A percentile compares a stretch with the other conserved stretches of the same genome.
Conservation (phyloP, 1,139 yeast genomes). For the Wickerhamiella pararugosa region DNA sequence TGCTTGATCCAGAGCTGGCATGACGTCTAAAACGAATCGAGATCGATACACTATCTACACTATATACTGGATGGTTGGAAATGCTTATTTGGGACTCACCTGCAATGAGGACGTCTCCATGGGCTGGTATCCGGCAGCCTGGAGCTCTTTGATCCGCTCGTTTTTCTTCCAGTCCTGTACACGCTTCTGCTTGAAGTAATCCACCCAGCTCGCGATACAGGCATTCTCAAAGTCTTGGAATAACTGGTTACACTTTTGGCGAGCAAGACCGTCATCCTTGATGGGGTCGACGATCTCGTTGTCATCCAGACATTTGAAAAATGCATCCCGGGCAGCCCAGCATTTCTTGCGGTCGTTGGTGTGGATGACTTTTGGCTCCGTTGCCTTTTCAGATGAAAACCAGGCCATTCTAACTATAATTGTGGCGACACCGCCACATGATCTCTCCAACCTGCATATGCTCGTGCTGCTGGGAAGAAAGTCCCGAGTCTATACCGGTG, state of each 20-base stretch:
- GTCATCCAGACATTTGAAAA: slow-evolving; percentile 42
- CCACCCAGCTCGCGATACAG: slow-evolving; percentile 51
- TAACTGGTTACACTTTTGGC: slow-evolving; percentile 30
- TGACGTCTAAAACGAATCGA: no score
- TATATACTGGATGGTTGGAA: no score
- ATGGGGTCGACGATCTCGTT: slow-evolving; percentile 34
- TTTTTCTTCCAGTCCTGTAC: slow-evolving; percentile 42
- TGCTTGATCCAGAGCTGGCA: slow-evolving; percentile 40
- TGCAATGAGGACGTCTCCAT: slow-evolving; percentile 10
- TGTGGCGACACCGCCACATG: no score
- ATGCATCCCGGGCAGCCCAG: slow-evolving; percentile 54
- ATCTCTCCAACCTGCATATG: no score
- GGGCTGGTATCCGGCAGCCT: slow-evolving; percentile 33
- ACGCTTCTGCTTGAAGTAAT: slow-evolving; percentile 53
- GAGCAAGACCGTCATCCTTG: slow-evolving; percentile 19
- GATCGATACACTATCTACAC: not conserved
- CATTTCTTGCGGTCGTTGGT: slow-evolving; percentile 38
- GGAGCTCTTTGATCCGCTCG: slow-evolving; percentile 37
- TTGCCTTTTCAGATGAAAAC: slow-evolving; percentile 1
- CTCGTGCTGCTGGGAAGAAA: no score
- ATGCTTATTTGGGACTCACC: not conserved
- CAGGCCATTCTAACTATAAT: not conserved
- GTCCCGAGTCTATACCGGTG: no score
- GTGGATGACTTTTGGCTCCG: slow-evolving; percentile 32
- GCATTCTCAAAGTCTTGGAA: slow-evolving; percentile 35